Evolutionary conservation across 1,284 basidiomycete species (phyloP).

Genomic region (Pyrrhoderma noxium): DNA sequence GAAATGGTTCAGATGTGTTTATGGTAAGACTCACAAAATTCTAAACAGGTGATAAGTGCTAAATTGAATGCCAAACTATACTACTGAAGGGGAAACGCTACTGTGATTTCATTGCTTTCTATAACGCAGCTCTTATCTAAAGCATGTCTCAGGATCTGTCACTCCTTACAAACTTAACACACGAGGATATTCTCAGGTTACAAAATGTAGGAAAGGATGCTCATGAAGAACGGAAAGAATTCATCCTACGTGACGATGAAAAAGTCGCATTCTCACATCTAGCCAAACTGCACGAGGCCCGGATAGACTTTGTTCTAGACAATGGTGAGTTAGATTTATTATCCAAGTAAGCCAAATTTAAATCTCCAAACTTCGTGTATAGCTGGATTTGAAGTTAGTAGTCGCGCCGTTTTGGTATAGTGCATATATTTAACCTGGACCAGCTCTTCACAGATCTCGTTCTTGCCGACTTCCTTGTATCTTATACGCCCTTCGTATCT

Average conservation of each 20-base stretch:
- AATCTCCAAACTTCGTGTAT: not conserved
- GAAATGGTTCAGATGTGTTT: conserved; percentile 88
- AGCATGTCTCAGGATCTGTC: conserved; percentile 81
- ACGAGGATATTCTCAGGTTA: conserved; percentile 75
- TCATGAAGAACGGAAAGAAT: conserved; percentile 65
- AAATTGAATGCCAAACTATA: not conserved
- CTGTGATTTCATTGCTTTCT: conserved; percentile 44
- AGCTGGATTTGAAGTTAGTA: conserved; percentile 83
- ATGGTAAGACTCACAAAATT: conserved; percentile 43
- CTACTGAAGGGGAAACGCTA: conserved; percentile 68
- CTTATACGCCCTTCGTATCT: conserved; percentile 75
- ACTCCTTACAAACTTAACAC: conserved; percentile 71
- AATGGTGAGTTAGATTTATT: conserved; percentile 54
- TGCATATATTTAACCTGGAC: no score
- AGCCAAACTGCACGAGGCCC: conserved; percentile 44
- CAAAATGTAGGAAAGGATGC: conserved; percentile 78
- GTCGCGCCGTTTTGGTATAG: not conserved
- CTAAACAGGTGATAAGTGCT: not conserved
- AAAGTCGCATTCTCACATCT: conserved; percentile 71
- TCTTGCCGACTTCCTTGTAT: conserved; percentile 90
- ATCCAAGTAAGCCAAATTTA: not conserved
- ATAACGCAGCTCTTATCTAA: no score
- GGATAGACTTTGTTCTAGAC: conserved; percentile 88
- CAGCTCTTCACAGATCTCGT: conserved; percentile 91
- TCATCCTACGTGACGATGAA: conserved; percentile 84